Evolutionary conservation across 192 early-diverging fungal species (phyloP), one percentile per base, ranked within the genome.

Genomic region (Lobulomyces angularis): DNA sequence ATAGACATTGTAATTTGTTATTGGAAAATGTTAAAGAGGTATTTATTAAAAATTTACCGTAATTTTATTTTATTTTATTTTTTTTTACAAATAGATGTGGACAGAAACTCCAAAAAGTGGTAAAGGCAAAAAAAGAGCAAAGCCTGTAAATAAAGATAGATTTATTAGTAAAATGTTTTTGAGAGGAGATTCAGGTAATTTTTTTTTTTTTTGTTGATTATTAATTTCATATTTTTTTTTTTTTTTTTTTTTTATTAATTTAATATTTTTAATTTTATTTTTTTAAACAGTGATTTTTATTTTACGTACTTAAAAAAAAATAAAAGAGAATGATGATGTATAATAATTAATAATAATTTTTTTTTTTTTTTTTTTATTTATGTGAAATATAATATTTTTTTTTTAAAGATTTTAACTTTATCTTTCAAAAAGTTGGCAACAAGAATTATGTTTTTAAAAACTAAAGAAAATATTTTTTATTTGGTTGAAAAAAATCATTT

Each of bases 1-100:
- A 99, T 65, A 81, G 95, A 35, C 95, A 99, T 58, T 95, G 86
- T 73, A 99, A 99, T 67, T 95, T 99, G 92, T 92, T 99, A n/a
- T 62, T 99, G 37, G 94, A 95, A 55, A 95, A 95, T 56, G 90
- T 98, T 40, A 93, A 92, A 63, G 94, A 98, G 63, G 78, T 85
- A 58, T 37, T 50, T 50, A 33, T 19, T 47, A 16, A 22, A 26
- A 20, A 5, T 8, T 20, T 23, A 47, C 40, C n/a, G n/a, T n/a
- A n/a, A n/a, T n/a, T n/a, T n/a, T n/a, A n/a, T 31, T 31, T 46
- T 19, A 8, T 17, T 48, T 7, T 35, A 3, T 37, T 43, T 27
- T 32, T 28, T 14, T 18, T 44, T 8, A n/a, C n/a, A n/a, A 23
- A 16, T 55, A 84, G 74, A 91, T 96, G 90, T 97, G 89, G 88